These are phyloP conservation scores for Alternaria sp. DNA, from an alignment of 2,329 filamentous ascomycete genomes.

Conservation along the genomic window DNA sequence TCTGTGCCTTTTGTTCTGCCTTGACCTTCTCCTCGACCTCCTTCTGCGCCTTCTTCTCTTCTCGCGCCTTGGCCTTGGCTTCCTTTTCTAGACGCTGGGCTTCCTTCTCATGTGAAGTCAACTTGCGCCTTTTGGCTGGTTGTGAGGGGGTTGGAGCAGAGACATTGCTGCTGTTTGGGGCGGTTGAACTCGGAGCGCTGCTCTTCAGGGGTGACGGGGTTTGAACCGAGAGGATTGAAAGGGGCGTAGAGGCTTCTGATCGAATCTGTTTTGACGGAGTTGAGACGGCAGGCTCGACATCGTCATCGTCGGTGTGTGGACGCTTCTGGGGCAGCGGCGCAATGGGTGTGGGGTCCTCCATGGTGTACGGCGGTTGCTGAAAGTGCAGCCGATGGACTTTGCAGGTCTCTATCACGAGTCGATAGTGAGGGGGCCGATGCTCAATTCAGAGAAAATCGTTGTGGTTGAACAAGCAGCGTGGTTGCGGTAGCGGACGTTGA, in stretches of 20 bases:
- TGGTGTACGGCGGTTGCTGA: slow-evolving; percentile 13
- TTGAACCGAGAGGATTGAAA: slow-evolving; percentile 41
- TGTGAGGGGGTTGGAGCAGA: slow-evolving; percentile 18
- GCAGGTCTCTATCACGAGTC: background rate
- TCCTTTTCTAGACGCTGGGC: slow-evolving; percentile 48
- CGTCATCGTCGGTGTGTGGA: slow-evolving; percentile 39
- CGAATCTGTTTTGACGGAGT: slow-evolving; percentile 34
- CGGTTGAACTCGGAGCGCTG: slow-evolving; percentile 14
- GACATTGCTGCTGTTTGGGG: slow-evolving; percentile 20
- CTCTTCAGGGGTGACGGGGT: slow-evolving; percentile 40
- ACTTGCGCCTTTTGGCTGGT: slow-evolving; percentile 52
- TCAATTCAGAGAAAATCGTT: background rate
- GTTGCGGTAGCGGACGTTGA: slow-evolving; percentile 16
- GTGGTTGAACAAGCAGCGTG: slow-evolving; percentile 9
- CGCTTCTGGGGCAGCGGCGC: slow-evolving; percentile 40
- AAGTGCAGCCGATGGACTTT: background rate
- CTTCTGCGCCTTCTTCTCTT: slow-evolving; percentile 44
- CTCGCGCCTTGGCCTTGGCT: slow-evolving; percentile 45
- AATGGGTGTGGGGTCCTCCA: slow-evolving; percentile 37
- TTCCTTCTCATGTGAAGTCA: slow-evolving; percentile 54
- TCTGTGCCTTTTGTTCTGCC: slow-evolving; percentile 46
- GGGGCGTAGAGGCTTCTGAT: slow-evolving; percentile 40
- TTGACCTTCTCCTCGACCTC: slow-evolving; percentile 46
- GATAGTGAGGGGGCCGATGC: background rate
- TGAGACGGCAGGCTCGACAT: slow-evolving; percentile 29